Percentiles rank a stretch among this genome's conserved stretches.
phyloP scores from a whole-genome alignment of 2,329 filamentous ascomycete species.

The Fusarium sp. region DNA sequence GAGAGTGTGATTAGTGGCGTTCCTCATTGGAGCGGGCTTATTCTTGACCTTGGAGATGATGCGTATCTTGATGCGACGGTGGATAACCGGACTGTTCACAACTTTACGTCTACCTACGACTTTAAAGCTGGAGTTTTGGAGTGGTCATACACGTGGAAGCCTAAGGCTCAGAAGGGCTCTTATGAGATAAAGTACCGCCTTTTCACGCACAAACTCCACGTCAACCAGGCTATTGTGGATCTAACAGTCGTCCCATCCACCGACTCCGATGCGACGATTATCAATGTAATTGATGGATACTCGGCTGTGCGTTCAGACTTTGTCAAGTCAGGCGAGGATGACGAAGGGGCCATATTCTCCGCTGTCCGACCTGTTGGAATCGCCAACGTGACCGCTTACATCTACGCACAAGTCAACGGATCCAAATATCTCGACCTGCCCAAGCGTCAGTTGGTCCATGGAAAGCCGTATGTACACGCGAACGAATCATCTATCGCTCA shows the following conservation, averaged over 20 bases:
- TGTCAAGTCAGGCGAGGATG: not conserved
- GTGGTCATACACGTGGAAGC: not conserved
- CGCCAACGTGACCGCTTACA: not conserved
- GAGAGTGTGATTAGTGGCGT: not conserved
- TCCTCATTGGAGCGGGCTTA: not conserved
- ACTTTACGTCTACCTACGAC: not conserved
- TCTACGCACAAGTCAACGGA: not conserved
- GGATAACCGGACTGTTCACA: not conserved
- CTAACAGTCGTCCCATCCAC: not conserved
- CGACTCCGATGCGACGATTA: not conserved
- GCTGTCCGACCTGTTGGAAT: not conserved
- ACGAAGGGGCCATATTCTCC: not conserved
- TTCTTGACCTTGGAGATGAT: not conserved
- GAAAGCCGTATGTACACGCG: not conserved
- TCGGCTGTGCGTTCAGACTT: not conserved
- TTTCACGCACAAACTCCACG: not conserved
- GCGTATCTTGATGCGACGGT: not conserved
- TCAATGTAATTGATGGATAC: not conserved
- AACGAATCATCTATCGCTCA: not conserved
- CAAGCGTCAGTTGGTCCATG: not conserved
- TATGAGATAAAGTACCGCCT: not conserved
- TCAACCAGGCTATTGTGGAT: not conserved
- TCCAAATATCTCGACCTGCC: not conserved
- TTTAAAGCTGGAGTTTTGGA: not conserved
- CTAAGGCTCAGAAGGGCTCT: accelerated